Evolutionary conservation across 306 rosid species (phyloP).

Genomic region (Ammopiptanthus mongolicus): DNA sequence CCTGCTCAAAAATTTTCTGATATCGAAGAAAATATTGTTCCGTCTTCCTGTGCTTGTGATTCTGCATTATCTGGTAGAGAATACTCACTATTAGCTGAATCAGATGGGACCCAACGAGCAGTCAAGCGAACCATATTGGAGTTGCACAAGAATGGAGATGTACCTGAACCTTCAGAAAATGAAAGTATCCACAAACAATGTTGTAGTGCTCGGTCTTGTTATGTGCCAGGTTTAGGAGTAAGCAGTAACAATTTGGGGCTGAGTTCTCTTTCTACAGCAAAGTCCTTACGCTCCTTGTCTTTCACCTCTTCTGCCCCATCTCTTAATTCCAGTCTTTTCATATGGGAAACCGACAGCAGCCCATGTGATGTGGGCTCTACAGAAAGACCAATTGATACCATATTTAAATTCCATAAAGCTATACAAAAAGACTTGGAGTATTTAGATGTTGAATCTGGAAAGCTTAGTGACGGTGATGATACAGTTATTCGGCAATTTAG

Average conservation of each 20-base stretch:
- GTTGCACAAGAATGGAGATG: slow-evolving; percentile 42
- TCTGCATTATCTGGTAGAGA: slow-evolving; percentile 54
- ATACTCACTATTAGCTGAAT: slow-evolving; percentile 41
- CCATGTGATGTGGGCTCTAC: slow-evolving; percentile 59
- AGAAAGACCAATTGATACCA: slow-evolving; percentile 95
- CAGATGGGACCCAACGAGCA: slow-evolving; percentile 51
- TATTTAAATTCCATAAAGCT: slow-evolving; percentile 97
- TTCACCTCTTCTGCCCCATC: slow-evolving; percentile 88
- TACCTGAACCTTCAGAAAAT: slow-evolving; percentile 36
- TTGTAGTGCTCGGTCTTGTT: slow-evolving; percentile 65
- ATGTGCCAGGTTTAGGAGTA: slow-evolving; percentile 94
- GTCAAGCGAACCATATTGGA: slow-evolving; percentile 44
- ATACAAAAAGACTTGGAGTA: slow-evolving; percentile 97
- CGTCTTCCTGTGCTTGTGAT: slow-evolving; percentile 48
- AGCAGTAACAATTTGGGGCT: slow-evolving; percentile 77
- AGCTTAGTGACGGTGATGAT: slow-evolving; percentile 82
- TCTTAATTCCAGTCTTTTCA: slow-evolving; percentile 85
- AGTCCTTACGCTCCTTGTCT: slow-evolving; percentile 84
- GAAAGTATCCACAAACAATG: slow-evolving; percentile 44
- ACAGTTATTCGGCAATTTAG: slow-evolving; percentile 65
- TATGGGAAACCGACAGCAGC: slow-evolving; percentile 82
- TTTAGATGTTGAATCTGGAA: slow-evolving; percentile 97
- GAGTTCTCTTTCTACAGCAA: slow-evolving; percentile 64
- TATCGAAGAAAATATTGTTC: slow-evolving; percentile 53
- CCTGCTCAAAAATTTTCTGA: slow-evolving; percentile 56